phyloP scores from a whole-genome alignment of 2,329 filamentous ascomycete species.

The Akanthomyces uredinophilus region DNA sequence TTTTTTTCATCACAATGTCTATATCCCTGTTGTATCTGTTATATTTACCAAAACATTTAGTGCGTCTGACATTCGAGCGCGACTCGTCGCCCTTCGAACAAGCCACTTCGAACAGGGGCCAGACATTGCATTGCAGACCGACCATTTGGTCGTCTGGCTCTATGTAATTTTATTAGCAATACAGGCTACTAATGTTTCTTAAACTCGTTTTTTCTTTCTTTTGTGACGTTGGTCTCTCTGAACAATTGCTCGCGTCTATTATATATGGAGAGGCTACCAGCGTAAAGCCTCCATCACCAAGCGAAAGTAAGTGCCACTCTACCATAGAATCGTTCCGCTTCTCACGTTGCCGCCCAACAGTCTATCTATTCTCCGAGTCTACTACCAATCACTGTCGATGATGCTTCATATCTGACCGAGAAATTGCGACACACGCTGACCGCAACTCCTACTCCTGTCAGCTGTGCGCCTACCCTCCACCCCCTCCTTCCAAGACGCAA shows the following conservation, averaged over 20 bases:
- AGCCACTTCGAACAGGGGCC: not conserved
- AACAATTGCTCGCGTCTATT: not conserved
- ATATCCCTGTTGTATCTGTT: conserved; percentile 7
- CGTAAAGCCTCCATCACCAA: not conserved
- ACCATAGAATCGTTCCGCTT: too few relatives aligned
- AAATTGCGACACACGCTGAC: not conserved
- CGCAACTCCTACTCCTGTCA: not conserved
- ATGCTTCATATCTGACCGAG: not conserved
- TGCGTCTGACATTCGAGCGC: not conserved
- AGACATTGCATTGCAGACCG: not conserved
- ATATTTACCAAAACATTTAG: not conserved
- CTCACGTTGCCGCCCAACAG: too few relatives aligned
- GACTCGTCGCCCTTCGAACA: not conserved
- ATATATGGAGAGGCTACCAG: not conserved
- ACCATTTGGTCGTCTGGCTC: not conserved
- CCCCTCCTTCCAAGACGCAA: not conserved
- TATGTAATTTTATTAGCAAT: conserved; percentile 12
- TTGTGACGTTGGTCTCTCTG: not conserved
- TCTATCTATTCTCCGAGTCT: too few relatives aligned
- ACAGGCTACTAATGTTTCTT: conserved; percentile 9
- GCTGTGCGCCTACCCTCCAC: not conserved
- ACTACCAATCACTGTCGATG: not conserved
- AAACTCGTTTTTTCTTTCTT: not conserved
- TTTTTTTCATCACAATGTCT: conserved; percentile 4
- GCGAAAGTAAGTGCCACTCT: not conserved